These are phyloP conservation scores for Microbotryum saponariae DNA, from an alignment of 1,284 basidiomycete species.

Conservation along the genomic window DNA sequence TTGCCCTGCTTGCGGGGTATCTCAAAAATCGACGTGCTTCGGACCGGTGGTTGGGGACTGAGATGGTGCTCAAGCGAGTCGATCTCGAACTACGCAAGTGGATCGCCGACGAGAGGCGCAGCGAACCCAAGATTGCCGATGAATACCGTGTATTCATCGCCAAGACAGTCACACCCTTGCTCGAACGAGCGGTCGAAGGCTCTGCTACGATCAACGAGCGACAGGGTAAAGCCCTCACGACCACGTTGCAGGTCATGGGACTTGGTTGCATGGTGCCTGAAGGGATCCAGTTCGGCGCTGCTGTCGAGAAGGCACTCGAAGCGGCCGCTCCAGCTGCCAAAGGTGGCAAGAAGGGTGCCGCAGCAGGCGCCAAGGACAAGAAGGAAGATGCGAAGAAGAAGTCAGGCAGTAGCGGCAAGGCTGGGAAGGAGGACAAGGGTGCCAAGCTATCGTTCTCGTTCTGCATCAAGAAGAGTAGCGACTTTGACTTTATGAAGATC, in stretches of 20 bases:
- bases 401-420: slow-evolving; percentile 9
- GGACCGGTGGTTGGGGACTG: slow-evolving; percentile 47
- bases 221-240: slow-evolving; percentile 41
- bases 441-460: slow-evolving; percentile 50
- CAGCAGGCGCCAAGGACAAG: not conserved
- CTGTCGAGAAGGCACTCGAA: slow-evolving; percentile 12
- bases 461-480: slow-evolving; percentile 44
- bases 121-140: slow-evolving; percentile 45
- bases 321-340: slow-evolving; percentile 5
- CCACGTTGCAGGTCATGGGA: slow-evolving; percentile 47
- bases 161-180: slow-evolving; percentile 40
- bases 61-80: slow-evolving; percentile 51
- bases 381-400: slow-evolving; percentile 12
- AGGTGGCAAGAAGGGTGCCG: not conserved
- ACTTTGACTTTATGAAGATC: slow-evolving; percentile 52
- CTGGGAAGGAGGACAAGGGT: slow-evolving; percentile 40
- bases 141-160: slow-evolving; percentile 47
- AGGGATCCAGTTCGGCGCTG: slow-evolving; percentile 25
- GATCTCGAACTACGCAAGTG: slow-evolving; percentile 51
- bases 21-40: slow-evolving; percentile 46
- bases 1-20: slow-evolving; percentile 42
- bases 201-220: slow-evolving; percentile 39
- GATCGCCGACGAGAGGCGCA: slow-evolving; percentile 47
- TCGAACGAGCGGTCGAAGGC: slow-evolving; percentile 45
- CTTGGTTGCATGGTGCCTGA: slow-evolving; percentile 44